Base-by-base conservation (phyloP, 2,329 filamentous ascomycete genomes). In the Fusarium tuaranense region DNA sequence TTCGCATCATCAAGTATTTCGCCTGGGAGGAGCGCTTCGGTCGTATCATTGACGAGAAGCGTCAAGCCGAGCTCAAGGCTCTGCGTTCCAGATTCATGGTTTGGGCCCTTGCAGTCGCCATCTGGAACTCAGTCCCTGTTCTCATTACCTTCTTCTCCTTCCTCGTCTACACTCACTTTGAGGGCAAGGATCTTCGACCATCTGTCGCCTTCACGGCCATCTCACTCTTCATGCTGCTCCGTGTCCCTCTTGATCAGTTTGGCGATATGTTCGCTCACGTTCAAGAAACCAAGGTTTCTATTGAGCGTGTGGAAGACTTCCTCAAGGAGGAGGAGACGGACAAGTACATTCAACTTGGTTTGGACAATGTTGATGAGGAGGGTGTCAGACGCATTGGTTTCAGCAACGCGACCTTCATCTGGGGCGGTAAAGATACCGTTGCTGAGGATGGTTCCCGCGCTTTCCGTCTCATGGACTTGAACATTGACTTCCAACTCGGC, bases 201-300 rank as follows among this genome's bases (percentile, higher is more conserved):
- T 98, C 97, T 0, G 89, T 98, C 71, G 97, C 97, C 5, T 99
- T 99, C 83, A 98, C 97, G 2, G 95, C 97, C 41, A 92, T 99
- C 64, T 98, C 97, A 0, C 92, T 99, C 74, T 99, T 99, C 83
- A 95, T 95, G 81, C 91, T 99, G 46, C 91, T 99, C 16, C 92
- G 97, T 58, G 94, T 98, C 63, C 97, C 97, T 6, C 87, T 99
- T 55, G 97, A 99, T 82, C 96, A 98, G 84, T 89, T 99, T 64
- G 97, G 97, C 61, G 97, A 99, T 83, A 99, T 99, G 97, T 93
- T 98, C 80, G 97, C 97, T 13, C 97, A 98, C 84, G 95, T 99
- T 5, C 95, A 98, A 84, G 97, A 99, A 84, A 94, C 95, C 27
- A 97, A 97, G 85, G 96, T 99, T 22, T 99, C 97, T 0, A 92